Evolutionary conservation across 202 grass and related monocot species (phyloP), one percentile per base, ranked within the genome.

Genomic region (Brachypodium distachyon): DNA sequence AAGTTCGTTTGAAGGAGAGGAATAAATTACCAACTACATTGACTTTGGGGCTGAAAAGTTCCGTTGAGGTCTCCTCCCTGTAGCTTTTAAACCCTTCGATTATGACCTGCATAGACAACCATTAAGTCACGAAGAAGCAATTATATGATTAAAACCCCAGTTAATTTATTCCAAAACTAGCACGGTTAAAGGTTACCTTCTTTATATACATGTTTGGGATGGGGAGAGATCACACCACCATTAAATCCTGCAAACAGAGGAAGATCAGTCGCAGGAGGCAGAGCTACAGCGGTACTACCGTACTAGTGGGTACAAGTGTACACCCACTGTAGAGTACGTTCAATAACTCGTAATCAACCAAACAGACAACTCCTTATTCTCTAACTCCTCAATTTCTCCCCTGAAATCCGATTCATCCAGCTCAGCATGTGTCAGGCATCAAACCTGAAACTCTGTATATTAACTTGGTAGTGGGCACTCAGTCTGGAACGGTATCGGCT

Each of bases 31-130:
- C 95, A 43, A 98, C 95, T 53, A 93, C 91, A 12, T 98, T 98
- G 43, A 98, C 95, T 92, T 95, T 98, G 8, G 95, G 95, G 70
- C 91, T 98, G 77, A 95, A 98, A 33, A 85, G 87, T 10, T 98
- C 95, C 17, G 95, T 98, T 47, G 95, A 92, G 47, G 92, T 82
- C 75, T 98, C 89, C 80, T 98, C 95, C 78, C 76, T 88, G 80
- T 98, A 98, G 80, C 95, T 98, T 87, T 98, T 98, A 58, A 98
- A 98, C 43, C 95, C 95, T 83, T 98, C 91, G 38, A 98, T 98
- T 49, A 98, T 81, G 59, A 98, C 82, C 95, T 96, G 83, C 62
- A 64, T 47, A 79, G 39, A 66, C 11, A 88, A 74, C 41, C 31
- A 34, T 14, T 9, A 40, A 66, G 33, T 70, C 42, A 48, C 34